These are phyloP conservation scores for Blastobotrys malaysiensis DNA, from an alignment of 1,139 yeast species.

Conservation along the genomic window DNA sequence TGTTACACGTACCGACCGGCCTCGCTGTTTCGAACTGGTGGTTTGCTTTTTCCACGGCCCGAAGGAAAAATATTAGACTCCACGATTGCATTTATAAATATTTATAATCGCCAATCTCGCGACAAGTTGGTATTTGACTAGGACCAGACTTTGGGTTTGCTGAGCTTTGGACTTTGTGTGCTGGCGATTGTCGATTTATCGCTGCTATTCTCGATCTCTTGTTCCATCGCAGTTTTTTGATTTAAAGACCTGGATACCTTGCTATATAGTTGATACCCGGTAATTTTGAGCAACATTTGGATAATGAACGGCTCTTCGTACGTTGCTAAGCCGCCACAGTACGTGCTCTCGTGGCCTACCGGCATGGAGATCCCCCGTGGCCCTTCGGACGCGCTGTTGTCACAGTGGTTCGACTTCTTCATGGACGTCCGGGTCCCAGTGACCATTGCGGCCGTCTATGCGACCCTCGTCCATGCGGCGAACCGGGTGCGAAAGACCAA, in stretches of 20 bases:
- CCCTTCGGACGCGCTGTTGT: conserved; percentile 26
- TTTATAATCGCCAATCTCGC: neutral
- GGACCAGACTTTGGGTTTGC: neutral
- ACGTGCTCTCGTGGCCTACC: conserved; percentile 27
- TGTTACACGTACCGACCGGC: neutral
- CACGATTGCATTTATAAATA: neutral
- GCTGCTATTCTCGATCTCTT: too few relatives aligned
- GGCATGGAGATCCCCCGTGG: conserved; percentile 28
- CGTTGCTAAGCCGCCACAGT: conserved; percentile 26
- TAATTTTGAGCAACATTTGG: neutral
- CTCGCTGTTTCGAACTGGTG: neutral
- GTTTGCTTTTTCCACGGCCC: neutral
- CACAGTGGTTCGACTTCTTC: conserved; percentile 32
- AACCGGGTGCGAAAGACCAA: conserved; percentile 43
- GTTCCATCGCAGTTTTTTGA: too few relatives aligned
- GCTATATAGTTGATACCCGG: too few relatives aligned
- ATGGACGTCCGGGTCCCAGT: conserved; percentile 46
- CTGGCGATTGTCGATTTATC: too few relatives aligned
- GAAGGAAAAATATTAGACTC: neutral
- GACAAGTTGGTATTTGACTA: neutral
- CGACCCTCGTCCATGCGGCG: conserved; percentile 51
- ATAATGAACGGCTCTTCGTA: conserved; percentile 13
- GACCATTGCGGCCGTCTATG: conserved; percentile 55
- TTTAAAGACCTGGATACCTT: too few relatives aligned
- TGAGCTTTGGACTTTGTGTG: neutral